phyloP scores from a whole-genome alignment of 805 yeast species.

The Kodamaea jinghongensis region DNA sequence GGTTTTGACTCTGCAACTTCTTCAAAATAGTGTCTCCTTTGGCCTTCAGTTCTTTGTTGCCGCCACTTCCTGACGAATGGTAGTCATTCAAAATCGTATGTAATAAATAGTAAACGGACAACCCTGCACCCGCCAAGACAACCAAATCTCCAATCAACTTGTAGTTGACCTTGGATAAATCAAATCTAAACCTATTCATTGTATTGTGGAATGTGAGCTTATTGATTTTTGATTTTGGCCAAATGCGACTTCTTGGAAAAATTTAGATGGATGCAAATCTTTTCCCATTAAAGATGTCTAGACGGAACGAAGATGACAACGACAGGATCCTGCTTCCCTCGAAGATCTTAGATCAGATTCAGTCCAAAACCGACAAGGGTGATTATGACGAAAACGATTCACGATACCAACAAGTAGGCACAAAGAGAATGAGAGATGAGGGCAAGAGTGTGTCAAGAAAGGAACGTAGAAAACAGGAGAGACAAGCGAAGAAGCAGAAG shows the following conservation, averaged over 20 bases:
- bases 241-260: not conserved
- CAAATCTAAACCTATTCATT: slow-evolving; percentile 36
- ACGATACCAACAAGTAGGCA: slow-evolving; percentile 21
- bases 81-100: slow-evolving; percentile 37
- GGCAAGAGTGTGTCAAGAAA: slow-evolving; percentile 33
- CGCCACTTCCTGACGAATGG: slow-evolving; percentile 6
- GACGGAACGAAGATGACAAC: slow-evolving; percentile 13
- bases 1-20: slow-evolving; percentile 46
- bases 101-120: slow-evolving; percentile 65
- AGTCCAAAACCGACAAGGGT: slow-evolving; percentile 40
- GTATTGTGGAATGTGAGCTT: not conserved
- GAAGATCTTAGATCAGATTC: slow-evolving; percentile 49
- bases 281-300: not conserved
- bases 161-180: slow-evolving; percentile 37
- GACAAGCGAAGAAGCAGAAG: slow-evolving; percentile 17
- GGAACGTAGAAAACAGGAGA: slow-evolving; percentile 35
- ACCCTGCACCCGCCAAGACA: slow-evolving; percentile 56
- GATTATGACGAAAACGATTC: slow-evolving; percentile 40
- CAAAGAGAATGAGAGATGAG: slow-evolving; percentile 35
- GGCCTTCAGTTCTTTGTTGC: slow-evolving; percentile 61
- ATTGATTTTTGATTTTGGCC: not conserved
- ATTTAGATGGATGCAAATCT: slow-evolving; percentile 7
- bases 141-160: slow-evolving; percentile 42
- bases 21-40: slow-evolving; percentile 47
- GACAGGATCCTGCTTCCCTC: slow-evolving; percentile 52